Percentiles rank a stretch among this genome's conserved stretches.
These are phyloP conservation scores for Nicotiana knightiana DNA, from an alignment of 257 asterid genomes.

Conservation along the genomic window DNA sequence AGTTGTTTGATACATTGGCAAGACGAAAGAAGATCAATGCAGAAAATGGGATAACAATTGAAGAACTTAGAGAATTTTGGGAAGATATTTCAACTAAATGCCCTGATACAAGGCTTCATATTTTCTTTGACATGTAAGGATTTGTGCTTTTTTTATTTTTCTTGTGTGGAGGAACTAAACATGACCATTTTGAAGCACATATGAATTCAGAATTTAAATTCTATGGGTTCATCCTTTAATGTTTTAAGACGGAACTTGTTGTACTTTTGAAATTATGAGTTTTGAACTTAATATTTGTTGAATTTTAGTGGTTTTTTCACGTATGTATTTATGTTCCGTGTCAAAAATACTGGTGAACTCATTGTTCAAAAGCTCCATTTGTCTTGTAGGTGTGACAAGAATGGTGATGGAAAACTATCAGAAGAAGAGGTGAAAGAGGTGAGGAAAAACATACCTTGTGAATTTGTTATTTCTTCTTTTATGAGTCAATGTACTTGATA, in stretches of 20 bases:
- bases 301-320: too few species aligned
- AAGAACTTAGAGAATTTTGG: slow-evolving; percentile 59
- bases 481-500: background rate
- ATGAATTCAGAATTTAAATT: background rate
- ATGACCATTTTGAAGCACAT: background rate
- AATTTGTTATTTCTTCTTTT: background rate
- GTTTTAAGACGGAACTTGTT: background rate
- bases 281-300: too few species aligned
- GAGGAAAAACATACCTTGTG: slow-evolving; percentile 10
- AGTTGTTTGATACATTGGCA: slow-evolving; percentile 70
- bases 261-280: background rate
- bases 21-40: slow-evolving; percentile 51
- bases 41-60: slow-evolving; percentile 45
- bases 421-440: slow-evolving; percentile 96
- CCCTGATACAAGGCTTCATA: slow-evolving; percentile 71
- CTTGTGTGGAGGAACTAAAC: background rate
- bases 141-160: background rate
- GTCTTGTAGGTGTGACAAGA: slow-evolving; percentile 81
- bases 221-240: background rate
- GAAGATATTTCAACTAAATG: slow-evolving; percentile 67
- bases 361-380: background rate
- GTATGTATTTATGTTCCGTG: too few species aligned
- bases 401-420: slow-evolving; percentile 88
- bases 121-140: slow-evolving; percentile 88
- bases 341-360: background rate